phyloP scores from a whole-genome alignment of 495 filamentous ascomycete genomes.

The Tuber microsphaerosporum region DNA sequence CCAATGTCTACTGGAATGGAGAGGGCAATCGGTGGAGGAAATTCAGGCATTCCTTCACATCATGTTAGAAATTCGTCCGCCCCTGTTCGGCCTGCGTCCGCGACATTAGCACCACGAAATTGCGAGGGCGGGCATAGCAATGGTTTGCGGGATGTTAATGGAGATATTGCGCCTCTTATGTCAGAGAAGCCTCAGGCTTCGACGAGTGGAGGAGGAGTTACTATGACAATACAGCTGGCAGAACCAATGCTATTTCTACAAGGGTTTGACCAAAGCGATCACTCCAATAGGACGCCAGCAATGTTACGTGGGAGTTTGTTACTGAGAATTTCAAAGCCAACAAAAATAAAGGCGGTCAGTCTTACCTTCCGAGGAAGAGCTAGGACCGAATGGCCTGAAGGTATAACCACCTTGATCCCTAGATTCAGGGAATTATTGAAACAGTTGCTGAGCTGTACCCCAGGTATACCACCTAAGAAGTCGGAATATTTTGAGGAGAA shows the following conservation, averaged over 20 bases:
- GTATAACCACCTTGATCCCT: conserved; percentile 43
- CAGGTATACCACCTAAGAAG: conserved; percentile 85
- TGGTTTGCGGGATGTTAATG: conserved; percentile 11
- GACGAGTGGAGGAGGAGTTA: conserved; percentile 48
- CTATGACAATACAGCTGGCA: conserved; percentile 52
- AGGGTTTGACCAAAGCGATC: conserved; percentile 78
- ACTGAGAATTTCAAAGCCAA: conserved; percentile 74
- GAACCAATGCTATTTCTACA: conserved; percentile 86
- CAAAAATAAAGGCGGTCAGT: conserved; percentile 91
- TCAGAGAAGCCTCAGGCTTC: conserved; percentile 50
- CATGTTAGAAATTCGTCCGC: conserved; percentile 21
- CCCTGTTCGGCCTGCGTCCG: conserved; percentile 9
- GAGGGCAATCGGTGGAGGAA: conserved; percentile 38
- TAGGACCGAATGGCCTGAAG: conserved; percentile 94
- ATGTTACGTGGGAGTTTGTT: conserved; percentile 80
- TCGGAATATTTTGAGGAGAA: conserved; percentile 74
- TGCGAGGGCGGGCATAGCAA: conserved; percentile 1
- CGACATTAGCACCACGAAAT: conserved; percentile 8
- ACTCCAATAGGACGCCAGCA: conserved; percentile 62
- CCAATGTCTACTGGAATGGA: conserved; percentile 14
- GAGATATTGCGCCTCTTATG: conserved; percentile 25
- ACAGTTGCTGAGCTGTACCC: conserved; percentile 15
- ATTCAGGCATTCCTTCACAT: conserved; percentile 40
- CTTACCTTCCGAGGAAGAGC: conserved; percentile 79
- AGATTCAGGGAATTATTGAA: neutral